Evolutionary conservation across 2,329 filamentous ascomycete species (phyloP).

Genomic region (Ascocoryne sarcoides): DNA sequence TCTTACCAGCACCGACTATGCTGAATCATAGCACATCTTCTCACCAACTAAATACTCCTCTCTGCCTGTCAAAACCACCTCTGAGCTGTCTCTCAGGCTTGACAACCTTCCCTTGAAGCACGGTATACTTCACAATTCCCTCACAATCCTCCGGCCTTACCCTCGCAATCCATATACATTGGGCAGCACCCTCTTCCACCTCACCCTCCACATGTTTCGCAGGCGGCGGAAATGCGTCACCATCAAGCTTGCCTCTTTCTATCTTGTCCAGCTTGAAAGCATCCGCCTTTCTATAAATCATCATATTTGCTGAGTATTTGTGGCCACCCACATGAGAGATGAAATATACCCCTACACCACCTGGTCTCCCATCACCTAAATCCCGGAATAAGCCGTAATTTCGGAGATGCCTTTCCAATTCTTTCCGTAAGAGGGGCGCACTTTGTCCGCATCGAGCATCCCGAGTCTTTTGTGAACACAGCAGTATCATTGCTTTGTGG

Average conservation of each 20-base stretch:
- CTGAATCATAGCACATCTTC: no score
- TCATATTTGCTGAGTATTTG: slow-evolving; percentile 91
- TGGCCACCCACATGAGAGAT: slow-evolving; percentile 95
- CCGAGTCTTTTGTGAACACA: slow-evolving; percentile 91
- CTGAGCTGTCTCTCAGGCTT: slow-evolving; percentile 80
- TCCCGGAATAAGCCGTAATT: slow-evolving; percentile 80
- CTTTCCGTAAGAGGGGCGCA: slow-evolving; percentile 77
- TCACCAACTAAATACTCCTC: slow-evolving; percentile 80
- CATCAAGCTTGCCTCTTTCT: slow-evolving; percentile 27
- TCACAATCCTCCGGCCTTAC: slow-evolving; percentile 85
- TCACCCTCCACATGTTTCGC: slow-evolving; percentile 25
- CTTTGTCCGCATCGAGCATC: slow-evolving; percentile 93
- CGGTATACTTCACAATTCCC: slow-evolving; percentile 80
- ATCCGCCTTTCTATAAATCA: slow-evolving; percentile 63
- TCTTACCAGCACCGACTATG: no score
- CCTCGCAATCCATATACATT: slow-evolving; percentile 88
- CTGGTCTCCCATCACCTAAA: slow-evolving; percentile 77
- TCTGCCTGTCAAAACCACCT: slow-evolving; percentile 81
- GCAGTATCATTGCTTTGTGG: slow-evolving; percentile 77
- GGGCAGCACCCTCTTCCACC: slow-evolving; percentile 53
- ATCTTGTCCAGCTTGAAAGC: slow-evolving; percentile 27
- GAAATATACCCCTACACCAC: slow-evolving; percentile 92
- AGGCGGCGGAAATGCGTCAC: slow-evolving; percentile 25
- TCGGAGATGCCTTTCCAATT: slow-evolving; percentile 82
- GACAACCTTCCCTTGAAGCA: slow-evolving; percentile 87